Conservation (phyloP, 2,329 filamentous ascomycete species). For the Macrophomina phaseolina region DNA sequence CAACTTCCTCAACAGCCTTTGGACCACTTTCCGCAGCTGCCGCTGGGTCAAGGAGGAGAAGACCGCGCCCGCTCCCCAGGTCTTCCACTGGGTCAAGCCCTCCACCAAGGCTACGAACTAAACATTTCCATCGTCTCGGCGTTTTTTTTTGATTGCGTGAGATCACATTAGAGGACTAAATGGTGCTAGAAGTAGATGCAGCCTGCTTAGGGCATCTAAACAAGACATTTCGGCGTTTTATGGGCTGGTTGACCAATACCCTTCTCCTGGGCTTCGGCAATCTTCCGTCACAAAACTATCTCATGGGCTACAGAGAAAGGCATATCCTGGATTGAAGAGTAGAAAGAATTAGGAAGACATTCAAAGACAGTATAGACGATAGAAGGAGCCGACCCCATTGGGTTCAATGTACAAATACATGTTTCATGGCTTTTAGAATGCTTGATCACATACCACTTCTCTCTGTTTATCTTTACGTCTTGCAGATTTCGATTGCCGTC, state of each 20-base stretch:
- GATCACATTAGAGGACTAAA: neutral
- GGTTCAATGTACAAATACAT: constrained; percentile 1
- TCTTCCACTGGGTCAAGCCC: constrained; percentile 18
- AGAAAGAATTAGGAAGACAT: neutral
- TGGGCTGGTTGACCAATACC: constrained; percentile 10
- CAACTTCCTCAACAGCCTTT: constrained; percentile 26
- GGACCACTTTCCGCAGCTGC: constrained; percentile 24
- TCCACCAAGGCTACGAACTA: constrained; percentile 14
- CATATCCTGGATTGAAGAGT: neutral
- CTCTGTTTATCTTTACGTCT: neutral
- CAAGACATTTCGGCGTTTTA: constrained; percentile 15
- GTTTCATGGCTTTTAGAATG: neutral
- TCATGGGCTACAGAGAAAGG: neutral
- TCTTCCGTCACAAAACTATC: neutral
- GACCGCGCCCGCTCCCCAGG: neutral
- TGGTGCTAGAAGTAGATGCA: neutral
- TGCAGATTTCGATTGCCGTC: no score
- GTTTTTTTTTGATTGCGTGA: constrained; percentile 5
- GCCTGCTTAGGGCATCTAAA: neutral
- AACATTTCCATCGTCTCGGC: neutral
- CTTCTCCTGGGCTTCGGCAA: constrained; percentile 4
- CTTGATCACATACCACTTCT: neutral
- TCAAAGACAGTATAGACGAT: constrained; percentile 4
- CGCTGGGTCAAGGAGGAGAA: constrained; percentile 26
- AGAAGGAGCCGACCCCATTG: neutral